Base-by-base conservation (phyloP, 306 rosid species). In the Sicyos baderoa region DNA sequence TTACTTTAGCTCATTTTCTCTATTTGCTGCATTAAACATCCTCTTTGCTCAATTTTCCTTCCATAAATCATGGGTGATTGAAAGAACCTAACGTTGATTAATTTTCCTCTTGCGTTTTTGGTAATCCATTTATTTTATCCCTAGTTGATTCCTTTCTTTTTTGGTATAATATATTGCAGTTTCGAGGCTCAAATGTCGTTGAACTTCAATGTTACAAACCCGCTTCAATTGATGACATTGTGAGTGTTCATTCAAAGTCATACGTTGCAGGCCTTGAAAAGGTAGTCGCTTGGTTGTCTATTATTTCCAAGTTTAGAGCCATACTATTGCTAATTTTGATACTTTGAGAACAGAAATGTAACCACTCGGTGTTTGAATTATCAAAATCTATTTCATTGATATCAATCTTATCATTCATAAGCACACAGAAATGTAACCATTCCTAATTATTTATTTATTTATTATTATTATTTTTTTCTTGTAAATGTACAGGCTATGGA, bases 211-310 rank as follows among this genome's bases (percentile, higher is more conserved):
- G 77, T 76, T 86, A 89, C 75, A 78, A 78, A 77, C 86, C 95
- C 18, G 98, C 98, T 61, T 82, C 87, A 6, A 69, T 86, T 7
- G 93, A 92, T 74, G 95, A 89, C 77, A 78, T 92, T 74, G 86
- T 88, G 76, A 86, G 91, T 51, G 93, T 92, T 83, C 98, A 92
- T 77, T 74, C 95, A 35, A 86, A 82, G 78, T 76, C 84, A 56
- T 92, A 89, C 78, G 82, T 92, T 19, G 64, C 77, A 69, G 91
- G 95, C 79, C 96, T 92, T 77, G 96, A 92, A 81, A 88, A 86
- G 98, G 96, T 92, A 80, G 63, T 35, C 17, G 50, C 58, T 44
- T 40, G 7, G 35, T 45, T 58, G 13, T 12, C 53, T 64, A 42
- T 18, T 44, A 64, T 0, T 44, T 64, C 18, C 54, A 21, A 9